These are phyloP conservation scores for Nidularia pulvinata DNA, from an alignment of 768 basidiomycete species.

Conservation along the genomic window DNA sequence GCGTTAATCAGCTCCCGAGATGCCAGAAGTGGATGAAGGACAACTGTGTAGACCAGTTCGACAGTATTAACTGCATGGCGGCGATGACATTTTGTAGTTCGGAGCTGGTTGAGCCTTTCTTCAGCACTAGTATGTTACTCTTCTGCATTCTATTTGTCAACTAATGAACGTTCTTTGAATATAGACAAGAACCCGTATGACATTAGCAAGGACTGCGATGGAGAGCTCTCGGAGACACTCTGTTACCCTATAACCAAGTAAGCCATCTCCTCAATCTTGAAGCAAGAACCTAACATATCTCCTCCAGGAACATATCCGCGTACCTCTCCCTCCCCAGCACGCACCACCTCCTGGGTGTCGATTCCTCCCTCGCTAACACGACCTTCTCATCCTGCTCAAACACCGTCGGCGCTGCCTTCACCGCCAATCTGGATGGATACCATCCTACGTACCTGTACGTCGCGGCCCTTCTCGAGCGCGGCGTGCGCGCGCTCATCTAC, in stretches of 20 bases:
- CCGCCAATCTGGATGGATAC: conserved; percentile 33
- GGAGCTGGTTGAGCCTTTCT: conserved; percentile 40
- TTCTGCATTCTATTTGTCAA: neutral
- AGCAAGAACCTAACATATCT: neutral
- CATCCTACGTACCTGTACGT: conserved; percentile 57
- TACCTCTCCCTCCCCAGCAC: conserved; percentile 65
- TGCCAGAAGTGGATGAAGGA: conserved; percentile 57
- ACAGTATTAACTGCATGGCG: conserved; percentile 64
- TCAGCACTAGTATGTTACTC: conserved; percentile 33
- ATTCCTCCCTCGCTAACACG: conserved; percentile 28
- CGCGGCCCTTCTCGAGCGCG: conserved; percentile 68
- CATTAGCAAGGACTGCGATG: conserved; percentile 60
- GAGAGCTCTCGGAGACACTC: conserved; percentile 40
- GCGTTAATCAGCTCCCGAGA: conserved; percentile 47
- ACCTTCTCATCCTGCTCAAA: conserved; percentile 30
- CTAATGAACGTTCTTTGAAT: neutral
- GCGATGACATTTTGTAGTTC: conserved; percentile 61
- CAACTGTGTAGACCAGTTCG: conserved; percentile 63
- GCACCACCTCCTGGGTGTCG: conserved; percentile 62
- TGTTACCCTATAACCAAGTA: conserved; percentile 58
- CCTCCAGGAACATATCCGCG: conserved; percentile 45
- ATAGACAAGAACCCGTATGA: conserved; percentile 64
- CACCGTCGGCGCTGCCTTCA: conserved; percentile 50
- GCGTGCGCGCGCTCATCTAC: conserved; percentile 68
- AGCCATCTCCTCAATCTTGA: neutral